Evolutionary conservation across 2,329 filamentous ascomycete genomes (phyloP).

Genomic region (Aspergillus amoenus): DNA sequence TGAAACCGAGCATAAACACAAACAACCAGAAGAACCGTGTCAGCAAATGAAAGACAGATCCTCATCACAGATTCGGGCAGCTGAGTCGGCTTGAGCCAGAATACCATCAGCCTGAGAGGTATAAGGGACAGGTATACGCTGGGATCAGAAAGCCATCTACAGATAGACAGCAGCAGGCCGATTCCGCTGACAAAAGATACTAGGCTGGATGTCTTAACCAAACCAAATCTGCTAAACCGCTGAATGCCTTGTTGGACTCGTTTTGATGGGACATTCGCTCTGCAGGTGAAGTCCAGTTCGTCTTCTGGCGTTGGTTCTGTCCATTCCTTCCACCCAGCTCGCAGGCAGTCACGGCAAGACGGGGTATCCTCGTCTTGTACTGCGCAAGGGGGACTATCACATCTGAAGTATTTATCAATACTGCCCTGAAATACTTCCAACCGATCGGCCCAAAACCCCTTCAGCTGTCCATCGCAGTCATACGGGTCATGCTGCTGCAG

Average conservation of each 20-base stretch:
- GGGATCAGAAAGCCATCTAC: neutral
- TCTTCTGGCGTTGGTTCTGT: neutral
- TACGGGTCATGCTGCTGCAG: neutral
- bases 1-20: neutral
- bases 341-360: neutral
- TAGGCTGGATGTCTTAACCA: neutral
- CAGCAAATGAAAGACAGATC: neutral
- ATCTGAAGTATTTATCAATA: neutral
- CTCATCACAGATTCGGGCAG: neutral
- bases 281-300: neutral
- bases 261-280: neutral
- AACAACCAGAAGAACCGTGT: neutral
- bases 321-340: neutral
- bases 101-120: neutral
- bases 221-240: neutral
- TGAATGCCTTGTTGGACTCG: neutral
- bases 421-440: neutral
- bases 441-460: neutral
- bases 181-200: neutral
- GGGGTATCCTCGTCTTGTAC: neutral
- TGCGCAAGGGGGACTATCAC: neutral
- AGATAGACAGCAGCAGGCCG: neutral
- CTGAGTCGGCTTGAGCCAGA: neutral
- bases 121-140: neutral
- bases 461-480: neutral